Conservation (phyloP, 768 basidiomycete species). For the Leccinum disarticulatum region DNA sequence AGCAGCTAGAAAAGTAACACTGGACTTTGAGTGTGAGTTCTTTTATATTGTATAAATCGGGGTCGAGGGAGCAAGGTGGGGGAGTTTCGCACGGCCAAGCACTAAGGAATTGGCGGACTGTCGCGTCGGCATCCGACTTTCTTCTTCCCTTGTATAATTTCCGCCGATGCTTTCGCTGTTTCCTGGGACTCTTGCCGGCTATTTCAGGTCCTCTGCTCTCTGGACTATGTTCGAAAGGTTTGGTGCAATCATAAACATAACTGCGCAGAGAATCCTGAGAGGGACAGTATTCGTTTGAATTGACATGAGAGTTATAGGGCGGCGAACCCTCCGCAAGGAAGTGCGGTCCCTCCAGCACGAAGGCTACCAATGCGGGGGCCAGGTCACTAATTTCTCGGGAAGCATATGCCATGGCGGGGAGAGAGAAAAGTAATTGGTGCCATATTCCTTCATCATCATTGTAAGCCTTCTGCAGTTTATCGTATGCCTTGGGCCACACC, state of each 20-base stretch:
- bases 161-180: conserved; percentile 2
- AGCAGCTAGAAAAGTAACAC: conserved; percentile 15
- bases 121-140: conserved; percentile 1
- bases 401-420: conserved; percentile 34
- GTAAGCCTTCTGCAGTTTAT: conserved; percentile 18
- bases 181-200: not conserved
- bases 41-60: conserved; percentile 2
- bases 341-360: conserved; percentile 16
- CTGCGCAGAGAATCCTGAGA: not conserved
- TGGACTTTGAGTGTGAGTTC: not conserved
- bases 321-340: conserved; percentile 17
- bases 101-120: not conserved
- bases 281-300: conserved; percentile 11
- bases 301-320: conserved; percentile 8
- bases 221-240: conserved; percentile 10
- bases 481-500: conserved; percentile 30
- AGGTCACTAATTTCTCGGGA: conserved; percentile 14
- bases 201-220: conserved; percentile 1
- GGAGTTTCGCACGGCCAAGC: not conserved
- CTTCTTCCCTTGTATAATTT: conserved; percentile 6
- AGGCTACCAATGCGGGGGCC: conserved; percentile 33
- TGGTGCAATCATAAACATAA: not conserved
- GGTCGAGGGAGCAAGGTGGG: not conserved
- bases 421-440: conserved; percentile 30
- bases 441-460: conserved; percentile 9